phyloP scores from a whole-genome alignment of 495 filamentous ascomycete genomes.

The Margaritispora aquatica region DNA sequence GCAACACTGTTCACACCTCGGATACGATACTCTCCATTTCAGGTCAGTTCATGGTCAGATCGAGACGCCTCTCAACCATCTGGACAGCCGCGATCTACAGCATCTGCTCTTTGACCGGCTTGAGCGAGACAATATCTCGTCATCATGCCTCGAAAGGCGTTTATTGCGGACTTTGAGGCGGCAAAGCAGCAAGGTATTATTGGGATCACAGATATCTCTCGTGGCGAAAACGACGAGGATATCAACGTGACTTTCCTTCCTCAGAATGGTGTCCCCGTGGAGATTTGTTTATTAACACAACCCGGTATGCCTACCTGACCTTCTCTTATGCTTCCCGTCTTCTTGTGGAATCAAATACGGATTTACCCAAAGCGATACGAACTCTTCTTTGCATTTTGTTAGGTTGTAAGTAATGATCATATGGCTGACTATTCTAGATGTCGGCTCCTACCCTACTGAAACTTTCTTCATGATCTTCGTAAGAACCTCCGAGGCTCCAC shows the following conservation, averaged over 20 bases:
- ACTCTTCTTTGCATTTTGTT: too few relatives aligned
- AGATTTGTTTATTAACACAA: constrained; percentile 12
- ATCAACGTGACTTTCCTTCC: constrained; percentile 14
- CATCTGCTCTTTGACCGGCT: not conserved
- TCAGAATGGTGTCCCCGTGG: constrained; percentile 14
- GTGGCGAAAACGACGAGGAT: constrained; percentile 23
- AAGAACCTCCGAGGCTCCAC: constrained; percentile 27
- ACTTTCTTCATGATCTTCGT: constrained; percentile 33
- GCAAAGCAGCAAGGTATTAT: constrained; percentile 3
- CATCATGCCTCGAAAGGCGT: constrained; percentile 24
- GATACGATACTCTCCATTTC: too few relatives aligned
- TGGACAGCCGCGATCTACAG: too few relatives aligned
- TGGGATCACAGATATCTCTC: constrained; percentile 13
- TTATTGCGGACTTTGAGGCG: constrained; percentile 17
- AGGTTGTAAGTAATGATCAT: too few relatives aligned
- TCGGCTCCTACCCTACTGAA: constrained; percentile 24
- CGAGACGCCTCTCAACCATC: too few relatives aligned
- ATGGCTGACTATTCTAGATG: constrained; percentile 30
- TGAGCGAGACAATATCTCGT: too few relatives aligned
- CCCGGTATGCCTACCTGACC: constrained; percentile 8
- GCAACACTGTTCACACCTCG: too few relatives aligned
- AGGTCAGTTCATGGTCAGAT: too few relatives aligned
- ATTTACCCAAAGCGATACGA: too few relatives aligned
- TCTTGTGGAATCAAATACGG: not conserved
- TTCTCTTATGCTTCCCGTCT: not conserved